Evolutionary conservation across 176 grass and related monocot genomes (phyloP).

Genomic region (Cocos nucifera): DNA sequence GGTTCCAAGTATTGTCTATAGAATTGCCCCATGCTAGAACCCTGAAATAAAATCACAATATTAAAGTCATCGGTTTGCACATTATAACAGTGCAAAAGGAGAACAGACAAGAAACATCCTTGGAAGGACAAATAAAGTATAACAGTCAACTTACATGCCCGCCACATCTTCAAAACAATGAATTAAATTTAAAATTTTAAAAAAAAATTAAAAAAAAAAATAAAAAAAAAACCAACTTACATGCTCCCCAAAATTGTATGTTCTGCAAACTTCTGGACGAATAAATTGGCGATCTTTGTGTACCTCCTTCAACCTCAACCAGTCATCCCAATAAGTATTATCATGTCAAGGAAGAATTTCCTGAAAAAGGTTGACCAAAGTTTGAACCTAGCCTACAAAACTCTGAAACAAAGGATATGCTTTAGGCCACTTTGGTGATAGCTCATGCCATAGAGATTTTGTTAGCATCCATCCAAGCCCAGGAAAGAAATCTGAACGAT

Average conservation of each 20-base stretch:
- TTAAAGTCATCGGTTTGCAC: no score
- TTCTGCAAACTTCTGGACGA: constrained; percentile 89
- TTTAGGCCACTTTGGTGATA: constrained; percentile 98
- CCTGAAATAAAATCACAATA: no score
- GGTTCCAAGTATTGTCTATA: no score
- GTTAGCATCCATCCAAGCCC: constrained; percentile 99
- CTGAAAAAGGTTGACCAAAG: constrained; percentile 3
- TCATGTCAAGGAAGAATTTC: constrained; percentile 65
- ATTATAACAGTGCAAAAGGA: no score
- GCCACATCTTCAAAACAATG: no score
- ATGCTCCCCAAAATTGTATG: constrained; percentile 98
- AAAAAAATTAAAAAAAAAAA: no score
- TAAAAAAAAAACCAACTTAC: constrained; percentile 23
- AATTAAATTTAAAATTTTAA: no score
- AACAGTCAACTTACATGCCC: no score
- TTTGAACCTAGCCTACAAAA: background rate
- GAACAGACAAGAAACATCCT: no score
- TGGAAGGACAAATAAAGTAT: no score
- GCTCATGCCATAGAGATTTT: constrained; percentile 81
- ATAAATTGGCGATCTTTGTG: constrained; percentile 82
- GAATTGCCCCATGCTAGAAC: no score
- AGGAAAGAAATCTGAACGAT: constrained; percentile 96
- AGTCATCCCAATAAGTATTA: constrained; percentile 99
- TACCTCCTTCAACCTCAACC: constrained; percentile 91
- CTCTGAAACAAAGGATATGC: constrained; percentile 82